Conservation (phyloP, 768 basidiomycete species). For the Filobasidium floriforme region DNA sequence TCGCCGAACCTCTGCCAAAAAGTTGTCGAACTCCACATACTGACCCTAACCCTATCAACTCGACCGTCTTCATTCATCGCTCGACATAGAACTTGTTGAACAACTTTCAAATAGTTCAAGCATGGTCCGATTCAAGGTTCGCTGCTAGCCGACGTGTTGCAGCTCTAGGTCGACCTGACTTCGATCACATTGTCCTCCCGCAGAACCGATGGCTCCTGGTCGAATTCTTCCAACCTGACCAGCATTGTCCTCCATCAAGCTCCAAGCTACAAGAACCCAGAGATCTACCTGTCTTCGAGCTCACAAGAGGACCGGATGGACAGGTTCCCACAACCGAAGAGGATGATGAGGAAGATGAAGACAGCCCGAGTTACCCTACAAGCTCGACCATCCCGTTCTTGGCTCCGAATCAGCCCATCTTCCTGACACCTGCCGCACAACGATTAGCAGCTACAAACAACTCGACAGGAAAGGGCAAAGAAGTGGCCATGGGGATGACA, state of each 20-base stretch:
- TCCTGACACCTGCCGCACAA: conserved; percentile 8
- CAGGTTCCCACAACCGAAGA: background rate
- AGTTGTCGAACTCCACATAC: no score
- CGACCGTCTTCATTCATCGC: no score
- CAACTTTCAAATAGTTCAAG: no score
- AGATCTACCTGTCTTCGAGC: background rate
- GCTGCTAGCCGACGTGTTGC: background rate
- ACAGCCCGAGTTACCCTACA: conserved; percentile 11
- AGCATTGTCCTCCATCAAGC: conserved; percentile 9
- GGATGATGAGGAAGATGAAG: conserved; percentile 6
- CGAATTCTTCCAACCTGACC: conserved; percentile 21
- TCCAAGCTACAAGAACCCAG: background rate
- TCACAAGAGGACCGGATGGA: background rate
- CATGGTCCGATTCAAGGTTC: conserved; percentile 23
- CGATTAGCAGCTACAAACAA: background rate
- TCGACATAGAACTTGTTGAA: no score
- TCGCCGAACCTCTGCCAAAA: no score
- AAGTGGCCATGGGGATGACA: background rate
- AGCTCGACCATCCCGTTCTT: conserved; percentile 9
- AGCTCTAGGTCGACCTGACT: background rate
- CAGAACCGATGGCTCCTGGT: conserved; percentile 26
- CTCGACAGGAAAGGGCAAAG: background rate
- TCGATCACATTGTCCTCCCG: background rate
- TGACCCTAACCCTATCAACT: no score
- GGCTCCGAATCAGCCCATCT: conserved; percentile 14